A percentile compares a stretch with the other conserved stretches of the same genome.
phyloP scores from a whole-genome alignment of 2,329 filamentous ascomycete genomes.

The Aspergillus latus region DNA sequence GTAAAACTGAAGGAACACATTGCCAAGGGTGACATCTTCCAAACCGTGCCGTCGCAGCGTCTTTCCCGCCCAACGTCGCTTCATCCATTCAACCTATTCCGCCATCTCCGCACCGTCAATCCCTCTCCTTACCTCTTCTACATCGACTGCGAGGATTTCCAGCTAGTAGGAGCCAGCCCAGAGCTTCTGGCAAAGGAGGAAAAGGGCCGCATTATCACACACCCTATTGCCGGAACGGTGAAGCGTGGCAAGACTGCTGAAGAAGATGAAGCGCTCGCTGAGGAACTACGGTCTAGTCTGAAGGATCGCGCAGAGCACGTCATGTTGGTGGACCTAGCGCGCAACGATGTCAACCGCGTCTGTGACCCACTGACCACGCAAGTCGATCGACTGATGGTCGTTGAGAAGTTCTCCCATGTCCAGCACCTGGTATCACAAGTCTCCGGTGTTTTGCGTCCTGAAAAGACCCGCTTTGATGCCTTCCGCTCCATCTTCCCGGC shows the following conservation, averaged over 20 bases:
- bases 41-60: conserved; percentile 92
- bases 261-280: conserved; percentile 77
- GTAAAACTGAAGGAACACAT: conserved; percentile 86
- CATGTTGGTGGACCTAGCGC: conserved; percentile 93
- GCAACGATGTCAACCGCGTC: conserved; percentile 95
- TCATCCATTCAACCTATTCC: conserved; percentile 98
- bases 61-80: conserved; percentile 85
- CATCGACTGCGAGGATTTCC: conserved; percentile 85
- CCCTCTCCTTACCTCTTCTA: conserved; percentile 98
- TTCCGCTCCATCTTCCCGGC: conserved; percentile 97
- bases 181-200: conserved; percentile 94
- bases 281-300: conserved; percentile 72
- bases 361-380: conserved; percentile 86
- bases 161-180: conserved; percentile 91
- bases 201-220: conserved; percentile 82
- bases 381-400: conserved; percentile 91
- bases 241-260: conserved; percentile 77
- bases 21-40: conserved; percentile 88
- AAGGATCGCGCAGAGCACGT: conserved; percentile 96
- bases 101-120: conserved; percentile 93
- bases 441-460: conserved; percentile 79
- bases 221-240: conserved; percentile 95
- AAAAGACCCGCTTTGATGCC: conserved; percentile 88
- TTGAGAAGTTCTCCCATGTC: conserved; percentile 93
- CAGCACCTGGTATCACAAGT: conserved; percentile 97